A percentile compares a stretch with the other conserved stretches of the same genome.
Evolutionary conservation across 2,329 filamentous ascomycete genomes (phyloP).

Genomic region (Penicillium decumbens): DNA sequence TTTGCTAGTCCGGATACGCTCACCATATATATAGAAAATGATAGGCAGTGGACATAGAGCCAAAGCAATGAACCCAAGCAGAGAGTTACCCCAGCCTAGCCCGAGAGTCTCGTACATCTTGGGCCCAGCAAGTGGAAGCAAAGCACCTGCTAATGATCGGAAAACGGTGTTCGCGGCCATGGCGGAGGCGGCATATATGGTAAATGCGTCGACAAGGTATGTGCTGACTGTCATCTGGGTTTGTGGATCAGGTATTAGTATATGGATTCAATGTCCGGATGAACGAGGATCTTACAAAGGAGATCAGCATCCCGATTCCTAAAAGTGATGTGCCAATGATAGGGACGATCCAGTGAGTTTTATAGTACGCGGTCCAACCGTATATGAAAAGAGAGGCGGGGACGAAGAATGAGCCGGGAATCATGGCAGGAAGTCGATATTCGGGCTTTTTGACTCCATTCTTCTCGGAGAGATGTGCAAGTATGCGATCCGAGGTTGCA

Average conservation of each 20-base stretch:
- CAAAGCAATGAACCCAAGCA: constrained; percentile 55
- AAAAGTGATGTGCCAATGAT: constrained; percentile 57
- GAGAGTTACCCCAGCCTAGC: constrained; percentile 50
- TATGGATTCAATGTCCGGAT: not conserved
- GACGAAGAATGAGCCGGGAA: constrained; percentile 51
- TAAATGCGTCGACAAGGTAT: constrained; percentile 57
- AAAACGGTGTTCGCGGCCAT: constrained; percentile 55
- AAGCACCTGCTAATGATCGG: constrained; percentile 53
- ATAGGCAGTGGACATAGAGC: constrained; percentile 44
- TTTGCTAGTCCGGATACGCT: constrained; percentile 31
- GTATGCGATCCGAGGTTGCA: constrained; percentile 30
- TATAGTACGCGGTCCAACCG: constrained; percentile 54
- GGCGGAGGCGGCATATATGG: constrained; percentile 46
- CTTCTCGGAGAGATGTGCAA: constrained; percentile 29
- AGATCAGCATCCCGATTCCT: constrained; percentile 52
- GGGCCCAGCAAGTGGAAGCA: constrained; percentile 58
- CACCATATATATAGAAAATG: constrained; percentile 35
- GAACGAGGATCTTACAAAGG: constrained; percentile 39
- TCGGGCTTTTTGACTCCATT: constrained; percentile 43
- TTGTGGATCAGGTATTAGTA: not conserved
- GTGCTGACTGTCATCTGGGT: constrained; percentile 36
- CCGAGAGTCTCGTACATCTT: constrained; percentile 47
- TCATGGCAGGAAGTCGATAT: constrained; percentile 52
- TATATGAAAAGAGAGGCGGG: constrained; percentile 56
- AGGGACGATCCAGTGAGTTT: constrained; percentile 56